phyloP scores from a whole-genome alignment of 78 protist species.

The Bigelowiella natans region DNA sequence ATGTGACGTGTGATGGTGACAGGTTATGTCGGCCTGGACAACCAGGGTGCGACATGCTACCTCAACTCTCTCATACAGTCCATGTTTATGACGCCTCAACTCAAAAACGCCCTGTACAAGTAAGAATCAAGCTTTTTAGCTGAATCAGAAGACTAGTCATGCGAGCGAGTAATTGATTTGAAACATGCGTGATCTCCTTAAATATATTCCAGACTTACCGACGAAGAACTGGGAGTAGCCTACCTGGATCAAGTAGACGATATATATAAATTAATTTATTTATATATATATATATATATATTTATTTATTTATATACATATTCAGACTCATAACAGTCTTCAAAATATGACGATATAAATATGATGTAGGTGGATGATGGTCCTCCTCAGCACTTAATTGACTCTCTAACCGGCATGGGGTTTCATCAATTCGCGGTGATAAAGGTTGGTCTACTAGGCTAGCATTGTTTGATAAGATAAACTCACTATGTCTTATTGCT shows the following conservation, averaged over 20 bases:
- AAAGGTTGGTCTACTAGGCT: background rate
- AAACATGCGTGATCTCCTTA: no score
- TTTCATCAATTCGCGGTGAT: background rate
- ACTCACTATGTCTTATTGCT: no score
- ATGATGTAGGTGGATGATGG: background rate
- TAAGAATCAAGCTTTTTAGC: no score
- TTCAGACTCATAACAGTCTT: no score
- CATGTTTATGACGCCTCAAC: constrained; percentile 50
- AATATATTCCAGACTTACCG: background rate
- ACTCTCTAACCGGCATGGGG: background rate
- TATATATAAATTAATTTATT: no score
- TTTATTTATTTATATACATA: no score
- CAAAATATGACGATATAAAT: no score
- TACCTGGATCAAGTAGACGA: background rate
- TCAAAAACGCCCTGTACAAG: constrained; percentile 13
- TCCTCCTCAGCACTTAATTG: background rate
- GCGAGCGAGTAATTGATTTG: no score
- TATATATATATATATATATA: no score
- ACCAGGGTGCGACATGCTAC: constrained; percentile 68
- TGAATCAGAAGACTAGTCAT: background rate
- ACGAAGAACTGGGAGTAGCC: background rate
- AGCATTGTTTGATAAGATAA: no score
- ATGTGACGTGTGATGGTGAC: background rate
- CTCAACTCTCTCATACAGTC: constrained; percentile 61
- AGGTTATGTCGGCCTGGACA: constrained; percentile 37